Conservation (phyloP, 164 flowering plant genomes). For the Umbilicus rupestris region DNA sequence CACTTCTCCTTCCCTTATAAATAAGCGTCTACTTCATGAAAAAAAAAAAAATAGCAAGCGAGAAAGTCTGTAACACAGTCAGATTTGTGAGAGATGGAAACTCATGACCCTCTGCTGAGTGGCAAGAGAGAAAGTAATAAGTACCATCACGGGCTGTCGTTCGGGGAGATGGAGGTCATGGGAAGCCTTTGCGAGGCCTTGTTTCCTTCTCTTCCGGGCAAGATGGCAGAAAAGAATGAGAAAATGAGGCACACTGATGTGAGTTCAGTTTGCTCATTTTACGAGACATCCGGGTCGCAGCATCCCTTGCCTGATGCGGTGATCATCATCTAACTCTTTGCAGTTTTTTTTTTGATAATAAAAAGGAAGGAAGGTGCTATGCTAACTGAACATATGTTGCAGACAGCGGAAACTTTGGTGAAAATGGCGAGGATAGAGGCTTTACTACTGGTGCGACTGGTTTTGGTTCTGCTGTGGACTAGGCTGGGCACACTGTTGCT, state of each 20-base stretch:
- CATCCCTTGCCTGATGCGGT: background rate
- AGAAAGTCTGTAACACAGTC: too few relatives aligned
- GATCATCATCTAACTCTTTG: too few relatives aligned
- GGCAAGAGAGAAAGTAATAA: slow-evolving; percentile 20
- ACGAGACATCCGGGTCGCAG: background rate
- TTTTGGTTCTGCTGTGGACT: slow-evolving; percentile 31
- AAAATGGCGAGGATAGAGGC: slow-evolving; percentile 26
- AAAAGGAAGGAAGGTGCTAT: too few relatives aligned
- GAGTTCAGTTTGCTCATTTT: slow-evolving; percentile 23
- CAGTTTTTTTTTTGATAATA: too few relatives aligned
- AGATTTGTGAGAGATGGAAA: slow-evolving; percentile 14
- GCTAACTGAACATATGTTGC: too few relatives aligned
- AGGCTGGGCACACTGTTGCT: slow-evolving; percentile 44
- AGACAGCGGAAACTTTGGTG: slow-evolving; percentile 34
- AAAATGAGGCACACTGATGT: slow-evolving; percentile 12
- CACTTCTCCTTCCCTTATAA: too few relatives aligned
- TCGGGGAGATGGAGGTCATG: slow-evolving; percentile 34
- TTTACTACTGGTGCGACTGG: slow-evolving; percentile 23
- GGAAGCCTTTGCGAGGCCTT: slow-evolving; percentile 35
- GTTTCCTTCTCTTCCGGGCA: slow-evolving; percentile 23
- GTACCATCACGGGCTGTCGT: slow-evolving; percentile 33
- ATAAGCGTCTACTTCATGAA: too few relatives aligned
- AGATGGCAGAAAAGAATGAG: slow-evolving; percentile 6
- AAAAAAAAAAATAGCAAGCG: too few relatives aligned
- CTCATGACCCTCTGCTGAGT: slow-evolving; percentile 29